These are phyloP conservation scores for Radiomyces spectabilis DNA, from an alignment of 192 early-diverging fungal species.

Conservation along the genomic window DNA sequence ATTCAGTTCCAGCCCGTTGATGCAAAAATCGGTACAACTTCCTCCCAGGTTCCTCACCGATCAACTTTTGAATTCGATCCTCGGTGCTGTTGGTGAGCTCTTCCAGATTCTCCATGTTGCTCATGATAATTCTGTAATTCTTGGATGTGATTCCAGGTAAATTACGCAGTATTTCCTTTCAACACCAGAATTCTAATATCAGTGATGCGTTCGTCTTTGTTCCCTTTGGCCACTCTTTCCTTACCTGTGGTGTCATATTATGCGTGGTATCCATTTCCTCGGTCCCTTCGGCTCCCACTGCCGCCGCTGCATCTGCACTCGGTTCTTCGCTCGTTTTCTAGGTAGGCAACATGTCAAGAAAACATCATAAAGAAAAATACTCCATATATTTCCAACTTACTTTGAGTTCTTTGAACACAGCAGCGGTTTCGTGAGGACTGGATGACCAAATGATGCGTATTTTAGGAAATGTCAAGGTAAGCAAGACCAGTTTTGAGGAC, in stretches of 20 bases:
- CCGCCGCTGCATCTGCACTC: constrained; percentile 53
- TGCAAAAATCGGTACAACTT: constrained; percentile 65
- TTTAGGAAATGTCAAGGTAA: constrained; percentile 79
- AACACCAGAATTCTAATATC: no score
- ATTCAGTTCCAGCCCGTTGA: constrained; percentile 8
- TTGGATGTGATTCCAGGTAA: constrained; percentile 79
- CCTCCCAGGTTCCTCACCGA: constrained; percentile 57
- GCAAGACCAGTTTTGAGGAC: constrained; percentile 67
- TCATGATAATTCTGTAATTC: constrained; percentile 77
- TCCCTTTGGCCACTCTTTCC: background rate
- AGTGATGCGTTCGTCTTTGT: no score
- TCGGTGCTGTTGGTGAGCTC: constrained; percentile 51
- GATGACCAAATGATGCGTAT: constrained; percentile 82
- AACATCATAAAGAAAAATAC: no score
- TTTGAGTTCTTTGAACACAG: constrained; percentile 90
- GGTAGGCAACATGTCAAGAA: background rate
- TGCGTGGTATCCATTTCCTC: constrained; percentile 61
- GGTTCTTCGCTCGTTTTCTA: constrained; percentile 76
- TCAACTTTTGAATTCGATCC: constrained; percentile 33
- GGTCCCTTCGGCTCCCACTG: constrained; percentile 57
- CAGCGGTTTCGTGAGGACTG: constrained; percentile 76
- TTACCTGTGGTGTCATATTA: constrained; percentile 60
- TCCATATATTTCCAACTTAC: no score
- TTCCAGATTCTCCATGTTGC: constrained; percentile 48
- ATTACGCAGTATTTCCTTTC: constrained; percentile 64